A percentile compares a stretch with the other conserved stretches of the same genome.
These are phyloP conservation scores for Venturia carpophila DNA, from an alignment of 2,329 filamentous ascomycete species.

Conservation along the genomic window DNA sequence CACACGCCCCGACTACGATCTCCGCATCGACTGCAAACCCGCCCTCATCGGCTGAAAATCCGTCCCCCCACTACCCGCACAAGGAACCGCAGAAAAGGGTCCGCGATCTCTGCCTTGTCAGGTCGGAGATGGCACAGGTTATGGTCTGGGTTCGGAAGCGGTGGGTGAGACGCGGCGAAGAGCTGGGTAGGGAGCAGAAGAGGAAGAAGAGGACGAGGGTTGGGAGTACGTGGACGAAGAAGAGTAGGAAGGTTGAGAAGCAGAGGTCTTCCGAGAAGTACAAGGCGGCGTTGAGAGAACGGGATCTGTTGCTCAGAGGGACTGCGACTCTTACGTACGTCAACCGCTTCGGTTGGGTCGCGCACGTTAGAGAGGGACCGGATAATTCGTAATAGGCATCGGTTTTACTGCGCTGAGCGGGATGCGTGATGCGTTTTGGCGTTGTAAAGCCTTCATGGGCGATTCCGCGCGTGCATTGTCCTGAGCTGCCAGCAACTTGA, in stretches of 20 bases:
- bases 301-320: background rate
- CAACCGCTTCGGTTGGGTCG: background rate
- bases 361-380: background rate
- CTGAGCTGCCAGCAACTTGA: background rate
- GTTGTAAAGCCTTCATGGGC: background rate
- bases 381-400: background rate
- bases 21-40: background rate
- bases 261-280: background rate
- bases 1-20: background rate
- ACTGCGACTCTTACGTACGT: background rate
- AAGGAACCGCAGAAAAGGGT: background rate
- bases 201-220: background rate
- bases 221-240: background rate
- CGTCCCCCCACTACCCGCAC: background rate
- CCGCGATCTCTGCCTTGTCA: background rate
- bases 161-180: background rate
- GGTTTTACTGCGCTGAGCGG: background rate
- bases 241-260: background rate
- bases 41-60: background rate
- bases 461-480: background rate
- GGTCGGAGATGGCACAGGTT: background rate
- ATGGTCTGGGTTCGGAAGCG: background rate
- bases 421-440: background rate
- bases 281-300: background rate
- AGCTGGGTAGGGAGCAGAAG: conserved; percentile 1